Base-by-base conservation (phyloP, 2,329 filamentous ascomycete species). In the Cladosporium sp. region DNA sequence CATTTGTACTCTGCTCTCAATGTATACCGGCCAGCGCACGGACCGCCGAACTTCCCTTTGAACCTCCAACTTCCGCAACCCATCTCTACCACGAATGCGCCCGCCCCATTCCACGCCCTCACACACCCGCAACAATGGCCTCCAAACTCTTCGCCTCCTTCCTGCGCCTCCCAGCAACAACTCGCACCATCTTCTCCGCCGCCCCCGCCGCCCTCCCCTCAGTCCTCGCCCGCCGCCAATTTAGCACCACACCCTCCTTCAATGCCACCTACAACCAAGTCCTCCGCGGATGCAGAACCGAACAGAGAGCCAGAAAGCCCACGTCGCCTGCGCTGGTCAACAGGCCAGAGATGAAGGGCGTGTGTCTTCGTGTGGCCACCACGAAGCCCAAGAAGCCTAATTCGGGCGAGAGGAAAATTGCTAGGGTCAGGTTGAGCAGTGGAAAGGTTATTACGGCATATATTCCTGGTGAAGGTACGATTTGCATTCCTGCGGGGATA, bases 331-430 rank as follows among this genome's bases (percentile, higher is more conserved):
- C 93, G 20, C 83, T 99, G 62, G 82, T 81, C 61, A 74, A 84
- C 52, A 83, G 89, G 42, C 91, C 94, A 3, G 84, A 89, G 70
- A 87, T 96, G 77, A 97, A 97, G 80, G 94, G 93, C 66, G 94
- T 99, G 36, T 97, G 94, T 74, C 78, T 99, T 63, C 92, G 95
- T 73, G 94, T 97, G 60, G 91, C 90, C 69, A 90, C 92, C 66
- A 91, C 89, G 67, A 91, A 94, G 70, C 94, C 94, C 57, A 99
- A 99, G 86, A 99, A 99, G 78, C 94, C 94, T 64, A 99, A 99
- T 76, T 99, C 94, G 25, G 94, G 92, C 57, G 91, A 97, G 81
- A 83, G 94, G 62, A 99, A 99, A 80, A 94, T 91, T 58, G 93
- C 93, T 2, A 90, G 93, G 80, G 88, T 99, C 19, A 82, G 92